Evolutionary conservation across 2,329 filamentous ascomycete genomes (phyloP).

Genomic region (Aspergillus terreus): DNA sequence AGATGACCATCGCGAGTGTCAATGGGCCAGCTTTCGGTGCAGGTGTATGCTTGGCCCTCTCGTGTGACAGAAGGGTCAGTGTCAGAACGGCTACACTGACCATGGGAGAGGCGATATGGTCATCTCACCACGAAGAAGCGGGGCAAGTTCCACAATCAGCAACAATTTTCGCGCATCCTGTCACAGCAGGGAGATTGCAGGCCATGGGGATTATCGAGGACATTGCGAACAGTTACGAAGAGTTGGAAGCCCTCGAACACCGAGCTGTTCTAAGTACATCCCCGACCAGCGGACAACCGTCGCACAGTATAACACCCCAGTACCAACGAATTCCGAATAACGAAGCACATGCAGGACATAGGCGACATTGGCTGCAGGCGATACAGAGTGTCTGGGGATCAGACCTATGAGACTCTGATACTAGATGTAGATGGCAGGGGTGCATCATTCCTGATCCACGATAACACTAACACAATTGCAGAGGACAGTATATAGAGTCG

Average conservation of each 20-base stretch:
- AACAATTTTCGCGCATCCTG: slow-evolving; percentile 1
- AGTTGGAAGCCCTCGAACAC: neutral
- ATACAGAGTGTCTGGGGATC: neutral
- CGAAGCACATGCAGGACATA: neutral
- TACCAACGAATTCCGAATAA: neutral
- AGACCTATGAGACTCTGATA: neutral
- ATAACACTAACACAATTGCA: too few relatives aligned
- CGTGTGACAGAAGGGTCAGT: slow-evolving; percentile 1
- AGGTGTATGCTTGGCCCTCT: slow-evolving; percentile 1
- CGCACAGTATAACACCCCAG: neutral
- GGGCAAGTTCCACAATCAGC: neutral
- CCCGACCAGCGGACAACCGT: neutral
- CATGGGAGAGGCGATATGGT: neutral
- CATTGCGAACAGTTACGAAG: slow-evolving; percentile 1
- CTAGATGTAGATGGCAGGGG: neutral
- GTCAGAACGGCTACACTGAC: slow-evolving; percentile 2
- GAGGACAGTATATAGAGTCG: too few relatives aligned
- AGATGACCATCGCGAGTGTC: slow-evolving; percentile 1
- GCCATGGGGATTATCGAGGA: slow-evolving; percentile 1
- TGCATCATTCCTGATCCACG: neutral
- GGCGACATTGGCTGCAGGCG: neutral
- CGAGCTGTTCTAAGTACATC: too few relatives aligned
- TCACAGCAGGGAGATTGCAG: neutral
- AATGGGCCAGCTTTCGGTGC: slow-evolving; percentile 5
- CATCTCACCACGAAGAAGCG: neutral